Percentiles rank a stretch among this genome's conserved stretches.
These are phyloP conservation scores for Chondrus crispus DNA, from an alignment of 23 red algal genomes.

Conservation along the genomic window DNA sequence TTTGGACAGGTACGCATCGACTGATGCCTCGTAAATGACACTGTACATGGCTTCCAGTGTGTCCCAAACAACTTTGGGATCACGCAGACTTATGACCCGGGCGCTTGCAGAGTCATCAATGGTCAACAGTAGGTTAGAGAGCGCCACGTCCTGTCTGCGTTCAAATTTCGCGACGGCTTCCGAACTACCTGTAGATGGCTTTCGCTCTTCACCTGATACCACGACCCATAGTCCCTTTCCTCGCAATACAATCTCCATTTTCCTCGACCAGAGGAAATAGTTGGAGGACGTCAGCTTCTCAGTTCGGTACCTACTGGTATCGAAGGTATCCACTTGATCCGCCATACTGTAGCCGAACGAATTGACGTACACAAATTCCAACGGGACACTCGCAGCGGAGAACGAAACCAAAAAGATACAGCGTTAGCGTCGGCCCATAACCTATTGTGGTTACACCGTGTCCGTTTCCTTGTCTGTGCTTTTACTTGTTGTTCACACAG, in stretches of 20 bases:
- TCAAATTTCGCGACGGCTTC: background rate
- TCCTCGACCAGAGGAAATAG: background rate
- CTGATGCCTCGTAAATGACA: background rate
- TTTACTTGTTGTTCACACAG: no score
- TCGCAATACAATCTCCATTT: background rate
- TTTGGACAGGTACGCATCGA: background rate
- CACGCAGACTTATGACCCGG: background rate
- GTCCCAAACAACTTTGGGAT: background rate
- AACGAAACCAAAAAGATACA: no score
- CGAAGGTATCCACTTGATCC: no score
- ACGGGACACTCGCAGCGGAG: no score
- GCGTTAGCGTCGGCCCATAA: no score
- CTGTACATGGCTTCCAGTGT: background rate
- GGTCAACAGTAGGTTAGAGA: background rate
- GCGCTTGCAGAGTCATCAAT: background rate
- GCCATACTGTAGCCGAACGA: no score
- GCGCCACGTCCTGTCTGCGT: background rate
- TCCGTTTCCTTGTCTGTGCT: no score
- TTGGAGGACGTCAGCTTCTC: background rate
- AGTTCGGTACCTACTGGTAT: background rate
- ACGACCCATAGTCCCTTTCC: background rate
- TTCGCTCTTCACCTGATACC: background rate
- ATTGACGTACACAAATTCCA: no score
- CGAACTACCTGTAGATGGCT: background rate
- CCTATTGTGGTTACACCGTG: no score